Percentiles rank a stretch among this genome's conserved stretches.
Conservation (phyloP, 2,329 filamentous ascomycete species). For the Diaporthe ilicicola region DNA sequence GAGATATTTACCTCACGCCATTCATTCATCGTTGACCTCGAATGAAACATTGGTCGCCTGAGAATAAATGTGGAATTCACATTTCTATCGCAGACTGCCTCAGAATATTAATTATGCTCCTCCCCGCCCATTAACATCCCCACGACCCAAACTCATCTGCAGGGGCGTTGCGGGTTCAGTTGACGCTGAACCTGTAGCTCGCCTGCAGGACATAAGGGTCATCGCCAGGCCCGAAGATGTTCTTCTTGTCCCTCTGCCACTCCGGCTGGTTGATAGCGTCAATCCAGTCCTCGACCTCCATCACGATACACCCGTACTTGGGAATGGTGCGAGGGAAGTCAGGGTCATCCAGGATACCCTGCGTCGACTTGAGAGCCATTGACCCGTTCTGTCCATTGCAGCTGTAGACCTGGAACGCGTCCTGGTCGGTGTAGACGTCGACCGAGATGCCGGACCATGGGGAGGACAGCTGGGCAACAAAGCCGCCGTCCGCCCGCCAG, state of each 20-base stretch:
- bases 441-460: constrained; percentile 84
- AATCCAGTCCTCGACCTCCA: constrained; percentile 95
- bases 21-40: not conserved
- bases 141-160: not conserved
- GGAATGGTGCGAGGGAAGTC: constrained; percentile 70
- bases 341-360: constrained; percentile 66
- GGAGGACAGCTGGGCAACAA: constrained; percentile 73
- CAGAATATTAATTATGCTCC: constrained; percentile 8
- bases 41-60: not conserved
- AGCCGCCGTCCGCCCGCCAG: constrained; percentile 66
- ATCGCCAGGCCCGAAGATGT: constrained; percentile 67
- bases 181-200: constrained; percentile 66
- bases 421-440: constrained; percentile 84
- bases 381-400: constrained; percentile 81
- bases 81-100: not conserved
- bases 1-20: not conserved
- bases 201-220: constrained; percentile 70
- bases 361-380: constrained; percentile 73
- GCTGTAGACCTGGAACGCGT: constrained; percentile 87
- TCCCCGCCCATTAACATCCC: not conserved
- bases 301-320: constrained; percentile 84
- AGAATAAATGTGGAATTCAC: not conserved
- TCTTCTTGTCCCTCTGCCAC: constrained; percentile 75
- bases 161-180: constrained; percentile 38
- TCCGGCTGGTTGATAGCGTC: constrained; percentile 92